Evolutionary conservation across 2,329 filamentous ascomycete species (phyloP).

Genomic region (Botrytis deweyae): DNA sequence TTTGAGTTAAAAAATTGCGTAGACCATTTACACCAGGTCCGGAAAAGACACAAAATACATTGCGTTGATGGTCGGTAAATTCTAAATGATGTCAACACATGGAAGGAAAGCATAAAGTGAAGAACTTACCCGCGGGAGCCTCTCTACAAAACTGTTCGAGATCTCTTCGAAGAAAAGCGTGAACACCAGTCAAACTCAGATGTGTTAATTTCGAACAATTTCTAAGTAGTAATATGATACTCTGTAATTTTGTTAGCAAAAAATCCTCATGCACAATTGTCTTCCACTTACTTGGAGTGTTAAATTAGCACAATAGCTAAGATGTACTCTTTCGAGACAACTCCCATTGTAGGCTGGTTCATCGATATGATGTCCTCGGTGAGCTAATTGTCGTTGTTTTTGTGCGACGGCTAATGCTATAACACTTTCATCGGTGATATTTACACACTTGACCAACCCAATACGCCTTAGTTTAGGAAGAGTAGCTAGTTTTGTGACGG

Average conservation of each 20-base stretch:
- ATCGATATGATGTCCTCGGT: conserved; percentile 7
- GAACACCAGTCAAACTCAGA: conserved; percentile 88
- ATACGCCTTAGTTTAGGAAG: conserved; percentile 94
- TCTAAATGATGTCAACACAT: conserved; percentile 50
- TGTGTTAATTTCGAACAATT: conserved; percentile 91
- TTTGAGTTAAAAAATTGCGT: conserved; percentile 77
- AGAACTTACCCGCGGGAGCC: conserved; percentile 67
- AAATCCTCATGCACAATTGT: not conserved
- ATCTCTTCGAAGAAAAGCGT: conserved; percentile 83
- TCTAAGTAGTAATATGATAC: conserved; percentile 85
- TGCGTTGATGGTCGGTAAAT: conserved; percentile 92
- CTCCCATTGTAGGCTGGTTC: conserved; percentile 27
- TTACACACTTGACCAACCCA: conserved; percentile 88
- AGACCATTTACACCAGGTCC: conserved; percentile 77
- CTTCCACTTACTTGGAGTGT: conserved; percentile 67
- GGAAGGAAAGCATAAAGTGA: not conserved
- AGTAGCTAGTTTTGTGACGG: conserved; percentile 77
- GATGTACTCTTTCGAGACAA: conserved; percentile 81
- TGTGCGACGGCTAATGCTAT: conserved; percentile 67
- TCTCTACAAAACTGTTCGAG: conserved; percentile 82
- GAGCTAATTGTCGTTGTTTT: conserved; percentile 6
- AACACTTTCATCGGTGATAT: conserved; percentile 88
- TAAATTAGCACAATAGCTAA: conserved; percentile 89
- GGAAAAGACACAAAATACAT: conserved; percentile 97
- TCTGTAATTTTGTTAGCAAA: conserved; percentile 53